Base-by-base conservation (phyloP, 176 grass and related monocot genomes). In the Dactylis glomerata region DNA sequence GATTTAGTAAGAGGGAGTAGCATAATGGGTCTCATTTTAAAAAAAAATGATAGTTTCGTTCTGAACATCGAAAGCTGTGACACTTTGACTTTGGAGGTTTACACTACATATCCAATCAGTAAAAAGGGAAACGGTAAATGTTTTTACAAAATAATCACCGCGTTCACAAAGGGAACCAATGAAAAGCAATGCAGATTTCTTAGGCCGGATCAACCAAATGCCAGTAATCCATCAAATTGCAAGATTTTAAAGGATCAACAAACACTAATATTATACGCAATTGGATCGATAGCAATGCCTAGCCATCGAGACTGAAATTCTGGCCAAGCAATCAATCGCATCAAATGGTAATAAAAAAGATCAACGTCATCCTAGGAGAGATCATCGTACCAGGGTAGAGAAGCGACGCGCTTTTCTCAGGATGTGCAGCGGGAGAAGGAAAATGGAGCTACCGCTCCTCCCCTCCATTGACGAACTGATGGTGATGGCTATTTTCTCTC, bases 371-470 rank as follows among this genome's bases (percentile, higher is more conserved):
- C 19, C 41, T 34, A 2, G 0, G 7, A 62, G 75, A 38, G 32
- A 68, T 58, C 74, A 45, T 83, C 74, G 37, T 87, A 90, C 84
- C 84, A 47, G 12, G 80, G 22, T 3, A 78, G 44, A 80, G 30
- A 44, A 82, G 79, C 51, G 61, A 17, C 26, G 61, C 22, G 24
- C 41, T 37, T 71, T 49, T 44, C 37, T 52, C 23, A 9, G 14
- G 31, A 58, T 24, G 12, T 10, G 26, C 54, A 54, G 10, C 16
- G 15, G n/a, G 20, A 19, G 31, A 27, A 82, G 10, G 71, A 68
- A 68, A 85, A 38, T 28, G 70, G 82, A 81, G 71, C 71, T 47
- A 50, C 50, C 81, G 85, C 77, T 57, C 81, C 77, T 81, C 82
- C 26, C 44, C 85, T 85, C 77, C 86, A 75, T 92, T 30, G 70